Base-by-base conservation (phyloP, 1,284 basidiomycete genomes). In the Cryptococcus jaspeensis region DNA sequence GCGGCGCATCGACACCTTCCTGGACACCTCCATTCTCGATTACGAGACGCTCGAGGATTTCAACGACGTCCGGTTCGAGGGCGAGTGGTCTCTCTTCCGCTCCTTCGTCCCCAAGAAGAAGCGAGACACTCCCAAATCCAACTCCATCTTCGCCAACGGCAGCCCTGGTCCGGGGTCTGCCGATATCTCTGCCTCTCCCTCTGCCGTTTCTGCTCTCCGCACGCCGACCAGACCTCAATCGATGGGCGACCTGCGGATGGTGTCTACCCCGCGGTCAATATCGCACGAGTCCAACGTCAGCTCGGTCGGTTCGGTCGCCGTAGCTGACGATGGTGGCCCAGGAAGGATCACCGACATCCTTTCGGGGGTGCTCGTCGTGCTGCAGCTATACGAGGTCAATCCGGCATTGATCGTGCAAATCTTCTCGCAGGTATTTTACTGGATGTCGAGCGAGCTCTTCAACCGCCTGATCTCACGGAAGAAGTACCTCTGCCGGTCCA, bases 21-120 rank as follows among this genome's bases (percentile, higher is more conserved):
- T 99, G 20, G 92, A 98, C 70, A 75, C 83, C 0, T 85, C 90
- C 0, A 79, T 99, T 53, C 82, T 99, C 56, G 93, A 98, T 56
- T 87, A 90, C 69, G 84, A 89, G 32, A 83, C 92, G 0, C 80
- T 88, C 15, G 85, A 89, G 1, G 87, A 85, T 9, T 87, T 92
- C 60, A 88, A 90, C 47, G 84, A 86, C 39, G 82, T 98, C 22
- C 87, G 92, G 56, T 99, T 97, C 69, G 92, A 97, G 76, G 92
- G 91, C 9, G 95, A 98, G 63, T 98, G 95, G 93, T 88, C 88
- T 0, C 88, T 96, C 65, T 82, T 96, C 50, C 85, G 90, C 37
- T 85, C 80, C 22, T 74, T 95, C 61, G 84, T 83, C 5, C 79
- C 81, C 38, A 83, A 83, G 60, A 92, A 88, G 80, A 88, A 86